Evolutionary conservation across 495 filamentous ascomycete genomes (phyloP), one percentile per base, ranked within the genome.

Genomic region (Lepidopterella palustris): DNA sequence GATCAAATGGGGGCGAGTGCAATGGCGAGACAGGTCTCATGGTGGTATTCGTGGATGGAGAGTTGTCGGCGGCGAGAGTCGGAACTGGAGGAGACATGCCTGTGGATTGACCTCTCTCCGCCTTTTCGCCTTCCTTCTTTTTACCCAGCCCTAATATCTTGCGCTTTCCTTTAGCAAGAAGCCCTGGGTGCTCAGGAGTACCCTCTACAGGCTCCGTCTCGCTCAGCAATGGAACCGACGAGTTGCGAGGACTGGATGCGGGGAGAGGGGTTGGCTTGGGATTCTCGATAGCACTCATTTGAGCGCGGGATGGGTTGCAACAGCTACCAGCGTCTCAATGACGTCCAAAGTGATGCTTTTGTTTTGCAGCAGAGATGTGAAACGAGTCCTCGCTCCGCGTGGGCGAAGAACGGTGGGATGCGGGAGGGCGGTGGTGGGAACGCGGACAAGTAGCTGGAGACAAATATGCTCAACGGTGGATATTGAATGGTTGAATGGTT

Each of bases 91-190:
- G 59, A 40, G 58, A 39, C 63, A 65, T 61, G 32, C 25, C 51
- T 10, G 10, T 9, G 18, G 20, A 24, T 13, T 11, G 15, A 27
- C 47, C 47, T 21, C 28, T 55, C 27, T 5, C 54, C 3, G 28
- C 51, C 57, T 35, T 57, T 40, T 53, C 64, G n/a, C 40, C 52
- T 27, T 63, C 60, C 35, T 63, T 67, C 57, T 62, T 61, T 47
- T 66, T 63, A 13, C 57, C 58, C 28, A 67, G 29, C 13, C 57
- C 60, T 18, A 67, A 32, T 23, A 63, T 29, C 63, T 65, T 67
- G 60, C 64, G 60, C 54, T 67, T 62, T 35, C 60, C 60, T 51
- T 67, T 67, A 26, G 49, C 64, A 11, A 67, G 56, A 20, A 67
- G 64, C 25, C 59, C 24, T 29, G 60, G 45, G 18, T 62, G 55